phyloP scores from a whole-genome alignment of 2,329 filamentous ascomycete species.

The Fusarium liriodendri region DNA sequence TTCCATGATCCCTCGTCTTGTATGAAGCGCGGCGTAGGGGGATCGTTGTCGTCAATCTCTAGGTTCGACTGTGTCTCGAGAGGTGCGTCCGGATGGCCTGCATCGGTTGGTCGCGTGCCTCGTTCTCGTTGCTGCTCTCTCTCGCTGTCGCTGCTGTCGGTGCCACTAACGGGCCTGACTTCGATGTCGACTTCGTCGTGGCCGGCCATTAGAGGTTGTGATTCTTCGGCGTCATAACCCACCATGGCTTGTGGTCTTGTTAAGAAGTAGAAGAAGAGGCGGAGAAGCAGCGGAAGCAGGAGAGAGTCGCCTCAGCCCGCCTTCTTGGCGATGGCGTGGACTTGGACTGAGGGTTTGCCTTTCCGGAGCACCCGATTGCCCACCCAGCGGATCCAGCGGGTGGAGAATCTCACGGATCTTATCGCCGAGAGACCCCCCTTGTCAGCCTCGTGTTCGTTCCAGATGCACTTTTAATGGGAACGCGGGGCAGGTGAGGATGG shows the following conservation, averaged over 20 bases:
- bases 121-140: conserved; percentile 11
- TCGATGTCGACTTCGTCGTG: conserved; percentile 43
- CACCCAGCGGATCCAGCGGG: conserved; percentile 16
- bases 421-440: background rate
- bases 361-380: conserved; percentile 12
- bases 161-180: conserved; percentile 38
- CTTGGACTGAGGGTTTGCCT: conserved; percentile 30
- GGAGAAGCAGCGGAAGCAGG: background rate
- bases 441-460: conserved; percentile 15
- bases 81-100: conserved; percentile 57
- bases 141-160: conserved; percentile 19
- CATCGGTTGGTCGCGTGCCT: conserved; percentile 30
- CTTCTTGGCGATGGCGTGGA: conserved; percentile 14
- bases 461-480: background rate
- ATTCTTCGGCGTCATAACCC: conserved; percentile 48
- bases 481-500: background rate
- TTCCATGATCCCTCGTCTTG: conserved; percentile 63
- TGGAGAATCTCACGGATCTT: conserved; percentile 24
- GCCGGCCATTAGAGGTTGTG: conserved; percentile 54
- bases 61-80: conserved; percentile 52
- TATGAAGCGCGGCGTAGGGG: conserved; percentile 69
- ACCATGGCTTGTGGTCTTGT: conserved; percentile 43
- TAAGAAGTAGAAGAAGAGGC: background rate
- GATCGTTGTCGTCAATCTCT: conserved; percentile 56
- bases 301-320: conserved; percentile 15